Evolutionary conservation across 176 grass and related monocot genomes (phyloP).

Genomic region (Oryza longistaminata): DNA sequence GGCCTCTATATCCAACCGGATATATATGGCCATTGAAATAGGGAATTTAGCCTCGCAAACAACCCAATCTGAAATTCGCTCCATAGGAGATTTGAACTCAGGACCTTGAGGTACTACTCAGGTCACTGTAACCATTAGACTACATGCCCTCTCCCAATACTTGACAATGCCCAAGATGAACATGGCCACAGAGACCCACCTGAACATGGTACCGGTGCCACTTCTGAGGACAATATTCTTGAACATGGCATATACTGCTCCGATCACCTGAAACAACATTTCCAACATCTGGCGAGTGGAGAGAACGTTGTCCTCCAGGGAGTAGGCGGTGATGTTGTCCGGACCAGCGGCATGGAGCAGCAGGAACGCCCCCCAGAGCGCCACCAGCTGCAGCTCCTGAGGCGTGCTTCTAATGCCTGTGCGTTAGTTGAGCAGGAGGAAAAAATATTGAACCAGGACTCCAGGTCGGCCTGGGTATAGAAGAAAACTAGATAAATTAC

Average conservation of each 20-base stretch:
- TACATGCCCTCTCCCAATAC: constrained; percentile 8
- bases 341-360: constrained; percentile 42
- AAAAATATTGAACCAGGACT: too few species aligned
- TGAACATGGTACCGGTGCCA: neutral
- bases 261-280: neutral
- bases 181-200: neutral
- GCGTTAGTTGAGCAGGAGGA: too few species aligned
- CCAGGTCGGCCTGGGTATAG: too few species aligned
- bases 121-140: too few species aligned
- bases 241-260: neutral
- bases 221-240: neutral
- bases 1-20: too few species aligned
- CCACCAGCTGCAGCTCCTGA: neutral
- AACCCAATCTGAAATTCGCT: too few species aligned
- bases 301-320: constrained; percentile 35
- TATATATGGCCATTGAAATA: too few species aligned
- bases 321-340: constrained; percentile 44
- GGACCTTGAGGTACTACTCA: too few species aligned
- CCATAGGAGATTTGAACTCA: too few species aligned
- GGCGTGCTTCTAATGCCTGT: neutral
- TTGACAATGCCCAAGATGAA: neutral
- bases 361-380: constrained; percentile 37
- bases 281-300: neutral
- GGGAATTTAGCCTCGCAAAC: too few species aligned
- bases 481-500: too few species aligned